phyloP scores from a whole-genome alignment of 352 stramenopile genomes.

The Thraustochytrium sp. region DNA sequence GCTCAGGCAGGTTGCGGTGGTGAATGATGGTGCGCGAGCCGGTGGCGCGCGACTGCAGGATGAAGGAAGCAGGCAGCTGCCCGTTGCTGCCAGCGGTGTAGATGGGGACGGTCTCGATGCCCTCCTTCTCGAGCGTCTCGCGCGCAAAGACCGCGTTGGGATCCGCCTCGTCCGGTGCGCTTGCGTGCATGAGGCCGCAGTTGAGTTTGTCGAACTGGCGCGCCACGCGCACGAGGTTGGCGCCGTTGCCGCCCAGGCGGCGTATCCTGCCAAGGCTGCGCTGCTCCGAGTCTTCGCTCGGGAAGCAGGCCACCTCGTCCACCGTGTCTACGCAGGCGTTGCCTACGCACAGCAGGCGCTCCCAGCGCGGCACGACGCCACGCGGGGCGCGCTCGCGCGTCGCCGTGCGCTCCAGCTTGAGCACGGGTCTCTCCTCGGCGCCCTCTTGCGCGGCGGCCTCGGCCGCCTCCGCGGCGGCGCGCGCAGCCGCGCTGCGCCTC shows the following conservation, averaged over 20 bases:
- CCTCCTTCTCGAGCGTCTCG: not conserved
- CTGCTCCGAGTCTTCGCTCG: not conserved
- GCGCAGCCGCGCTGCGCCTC: too few relatives aligned
- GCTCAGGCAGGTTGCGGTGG: not conserved
- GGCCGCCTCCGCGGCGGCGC: too few relatives aligned
- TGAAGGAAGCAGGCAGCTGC: not conserved
- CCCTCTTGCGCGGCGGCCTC: too few relatives aligned
- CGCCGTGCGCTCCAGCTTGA: not conserved
- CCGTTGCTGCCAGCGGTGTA: not conserved
- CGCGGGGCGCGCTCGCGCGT: not conserved
- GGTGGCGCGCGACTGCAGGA: not conserved
- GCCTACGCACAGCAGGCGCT: not conserved
- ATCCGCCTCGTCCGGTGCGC: not conserved
- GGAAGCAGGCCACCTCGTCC: not conserved
- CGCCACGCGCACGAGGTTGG: not conserved
- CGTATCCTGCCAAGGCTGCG: not conserved
- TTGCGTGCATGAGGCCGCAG: not conserved
- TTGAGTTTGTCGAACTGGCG: not conserved
- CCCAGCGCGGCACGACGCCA: not conserved
- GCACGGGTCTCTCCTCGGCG: too few relatives aligned
- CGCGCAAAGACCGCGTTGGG: conserved; percentile 1
- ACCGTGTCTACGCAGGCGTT: conserved; percentile 27
- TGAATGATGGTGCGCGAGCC: conserved; percentile 35
- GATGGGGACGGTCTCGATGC: not conserved
- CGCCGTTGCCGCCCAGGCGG: not conserved